Conservation (phyloP, 345 rosid species). For the Sapria himalayana region DNA sequence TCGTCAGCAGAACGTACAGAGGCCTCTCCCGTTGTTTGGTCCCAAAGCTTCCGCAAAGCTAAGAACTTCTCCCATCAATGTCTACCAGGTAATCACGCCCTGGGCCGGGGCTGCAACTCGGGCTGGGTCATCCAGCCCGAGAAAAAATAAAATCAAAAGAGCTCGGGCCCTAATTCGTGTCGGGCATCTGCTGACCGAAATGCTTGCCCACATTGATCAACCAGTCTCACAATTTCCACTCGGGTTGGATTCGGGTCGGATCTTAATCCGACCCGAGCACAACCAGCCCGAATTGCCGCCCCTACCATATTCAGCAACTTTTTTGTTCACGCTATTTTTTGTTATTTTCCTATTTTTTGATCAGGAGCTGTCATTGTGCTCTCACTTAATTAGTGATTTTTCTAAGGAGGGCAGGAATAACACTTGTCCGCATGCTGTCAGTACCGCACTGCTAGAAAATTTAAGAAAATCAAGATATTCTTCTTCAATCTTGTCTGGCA, state of each 20-base stretch:
- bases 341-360: conserved; percentile 8
- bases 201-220: too few species aligned
- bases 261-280: too few species aligned
- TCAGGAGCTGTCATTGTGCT: conserved; percentile 70
- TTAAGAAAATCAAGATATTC: conserved; percentile 40
- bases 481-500: conserved; percentile 26
- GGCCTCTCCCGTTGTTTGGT: conserved; percentile 83
- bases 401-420: conserved; percentile 37
- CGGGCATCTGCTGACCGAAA: too few species aligned
- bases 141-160: too few species aligned
- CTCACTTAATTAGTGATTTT: conserved; percentile 54
- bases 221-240: too few species aligned
- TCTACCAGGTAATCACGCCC: conserved; percentile 90
- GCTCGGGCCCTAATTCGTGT: too few species aligned
- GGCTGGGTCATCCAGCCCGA: too few species aligned
- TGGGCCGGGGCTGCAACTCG: too few species aligned
- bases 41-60: conserved; percentile 71
- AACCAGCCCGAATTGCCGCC: too few species aligned
- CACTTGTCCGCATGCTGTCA: conserved; percentile 49
- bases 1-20: conserved; percentile 69
- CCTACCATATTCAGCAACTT: too few species aligned
- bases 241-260: too few species aligned
- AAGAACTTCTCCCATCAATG: conserved; percentile 65
- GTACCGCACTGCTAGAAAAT: conserved; percentile 71
- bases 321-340: conserved; percentile 10